phyloP scores from a whole-genome alignment of 768 basidiomycete species.

The Russula virescens region DNA sequence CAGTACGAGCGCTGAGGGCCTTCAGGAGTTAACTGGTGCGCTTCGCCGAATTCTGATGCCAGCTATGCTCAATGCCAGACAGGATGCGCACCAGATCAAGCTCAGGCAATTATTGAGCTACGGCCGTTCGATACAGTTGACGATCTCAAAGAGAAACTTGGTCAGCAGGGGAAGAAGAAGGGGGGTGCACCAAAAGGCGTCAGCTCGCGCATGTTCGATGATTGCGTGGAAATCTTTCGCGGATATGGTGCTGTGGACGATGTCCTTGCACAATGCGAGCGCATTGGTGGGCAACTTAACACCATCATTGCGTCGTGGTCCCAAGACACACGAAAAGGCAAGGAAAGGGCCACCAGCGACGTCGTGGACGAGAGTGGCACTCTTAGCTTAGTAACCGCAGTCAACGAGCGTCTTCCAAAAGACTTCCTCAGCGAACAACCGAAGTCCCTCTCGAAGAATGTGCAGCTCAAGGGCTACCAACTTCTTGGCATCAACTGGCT shows the following conservation, averaged over 20 bases:
- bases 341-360: conserved; percentile 35
- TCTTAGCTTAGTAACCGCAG: conserved; percentile 45
- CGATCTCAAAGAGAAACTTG: conserved; percentile 69
- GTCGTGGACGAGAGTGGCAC: conserved; percentile 54
- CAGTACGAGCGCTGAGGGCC: conserved; percentile 48
- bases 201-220: conserved; percentile 86
- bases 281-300: conserved; percentile 70
- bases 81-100: conserved; percentile 83
- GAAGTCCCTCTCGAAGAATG: conserved; percentile 51
- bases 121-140: conserved; percentile 77
- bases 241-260: conserved; percentile 86
- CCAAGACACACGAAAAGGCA: conserved; percentile 29
- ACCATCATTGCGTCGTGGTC: conserved; percentile 78
- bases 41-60: not conserved
- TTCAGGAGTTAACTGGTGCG: conserved; percentile 74
- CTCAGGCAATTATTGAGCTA: conserved; percentile 65
- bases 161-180: conserved; percentile 66
- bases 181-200: conserved; percentile 78
- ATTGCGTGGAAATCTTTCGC: conserved; percentile 76
- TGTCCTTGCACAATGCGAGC: conserved; percentile 84
- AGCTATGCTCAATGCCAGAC: conserved; percentile 13
- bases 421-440: conserved; percentile 79
- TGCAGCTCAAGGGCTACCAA: conserved; percentile 93
- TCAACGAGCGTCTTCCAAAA: conserved; percentile 39
- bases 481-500: conserved; percentile 98